phyloP scores from a whole-genome alignment of 1,284 basidiomycete species.

The Psilocybe mexicana region DNA sequence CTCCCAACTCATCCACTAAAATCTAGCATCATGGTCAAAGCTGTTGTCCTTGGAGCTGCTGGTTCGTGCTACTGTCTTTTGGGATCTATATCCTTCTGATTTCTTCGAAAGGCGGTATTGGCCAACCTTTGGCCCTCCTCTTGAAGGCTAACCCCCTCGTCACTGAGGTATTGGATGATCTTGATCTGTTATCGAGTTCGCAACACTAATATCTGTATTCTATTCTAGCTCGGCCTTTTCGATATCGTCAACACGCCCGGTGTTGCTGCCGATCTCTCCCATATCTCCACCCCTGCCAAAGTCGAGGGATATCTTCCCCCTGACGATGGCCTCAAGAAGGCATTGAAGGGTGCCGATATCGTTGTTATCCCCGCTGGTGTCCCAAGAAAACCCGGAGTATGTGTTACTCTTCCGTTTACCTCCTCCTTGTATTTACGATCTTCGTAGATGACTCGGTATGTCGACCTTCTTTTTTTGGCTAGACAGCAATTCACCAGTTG shows the following conservation, averaged over 20 bases:
- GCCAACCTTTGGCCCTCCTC: slow-evolving; percentile 34
- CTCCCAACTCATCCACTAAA: slow-evolving; percentile 24
- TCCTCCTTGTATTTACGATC: slow-evolving; percentile 17
- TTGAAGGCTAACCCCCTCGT: slow-evolving; percentile 62
- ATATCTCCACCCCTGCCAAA: slow-evolving; percentile 81
- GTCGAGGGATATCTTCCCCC: slow-evolving; percentile 75
- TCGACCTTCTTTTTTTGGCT: slow-evolving; percentile 6
- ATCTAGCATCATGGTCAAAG: slow-evolving; percentile 74
- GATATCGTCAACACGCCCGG: slow-evolving; percentile 98
- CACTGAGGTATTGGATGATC: slow-evolving; percentile 55
- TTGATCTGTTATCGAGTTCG: not conserved
- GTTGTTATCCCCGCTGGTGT: slow-evolving; percentile 98
- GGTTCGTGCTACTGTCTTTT: slow-evolving; percentile 44
- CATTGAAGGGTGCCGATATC: slow-evolving; percentile 83
- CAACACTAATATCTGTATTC: not conserved
- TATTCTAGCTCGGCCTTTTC: slow-evolving; percentile 76
- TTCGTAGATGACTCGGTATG: slow-evolving; percentile 73
- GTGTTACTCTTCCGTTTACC: slow-evolving; percentile 30
- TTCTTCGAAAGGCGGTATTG: slow-evolving; percentile 27
- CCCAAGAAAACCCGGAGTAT: slow-evolving; percentile 91
- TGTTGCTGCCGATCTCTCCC: slow-evolving; percentile 92
- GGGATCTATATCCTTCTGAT: slow-evolving; percentile 8
- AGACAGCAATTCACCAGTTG: slow-evolving; percentile 15
- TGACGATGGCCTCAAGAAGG: slow-evolving; percentile 82
- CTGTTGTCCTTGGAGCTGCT: slow-evolving; percentile 91